phyloP scores from a whole-genome alignment of 257 asterid genomes.

The Thymus quinquecostatus region DNA sequence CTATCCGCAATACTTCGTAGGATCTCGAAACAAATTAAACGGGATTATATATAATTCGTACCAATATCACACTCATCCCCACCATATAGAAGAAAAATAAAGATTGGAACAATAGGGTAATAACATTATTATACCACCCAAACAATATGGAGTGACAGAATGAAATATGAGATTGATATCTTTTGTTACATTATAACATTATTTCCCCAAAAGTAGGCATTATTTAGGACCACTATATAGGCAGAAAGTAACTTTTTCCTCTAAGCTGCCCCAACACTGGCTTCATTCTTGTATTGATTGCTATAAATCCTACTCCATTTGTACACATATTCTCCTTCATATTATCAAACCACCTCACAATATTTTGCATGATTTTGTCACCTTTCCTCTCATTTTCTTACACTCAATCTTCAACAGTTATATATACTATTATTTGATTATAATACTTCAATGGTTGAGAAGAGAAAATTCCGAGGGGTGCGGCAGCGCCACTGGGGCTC shows the following conservation, averaged over 20 bases:
- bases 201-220: background rate
- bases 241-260: conserved; percentile 1
- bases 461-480: conserved; percentile 29
- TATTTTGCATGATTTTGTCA: conserved; percentile 5
- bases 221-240: conserved; percentile 12
- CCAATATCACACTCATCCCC: too few species aligned
- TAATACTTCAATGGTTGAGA: conserved; percentile 4
- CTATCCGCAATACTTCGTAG: too few species aligned
- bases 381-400: background rate
- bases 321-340: background rate
- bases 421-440: background rate
- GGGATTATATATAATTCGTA: too few species aligned
- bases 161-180: background rate
- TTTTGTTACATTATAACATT: background rate
- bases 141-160: background rate
- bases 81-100: too few species aligned
- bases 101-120: background rate
- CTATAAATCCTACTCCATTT: conserved; percentile 25
- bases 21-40: too few species aligned
- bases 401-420: background rate
- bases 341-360: background rate
- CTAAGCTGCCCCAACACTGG: conserved; percentile 16
- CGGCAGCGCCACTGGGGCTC: conserved; percentile 35
- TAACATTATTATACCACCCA: background rate
- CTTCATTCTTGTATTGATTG: conserved; percentile 8